These are phyloP conservation scores for Polychaeton citri DNA, from an alignment of 2,329 filamentous ascomycete species.

Conservation along the genomic window DNA sequence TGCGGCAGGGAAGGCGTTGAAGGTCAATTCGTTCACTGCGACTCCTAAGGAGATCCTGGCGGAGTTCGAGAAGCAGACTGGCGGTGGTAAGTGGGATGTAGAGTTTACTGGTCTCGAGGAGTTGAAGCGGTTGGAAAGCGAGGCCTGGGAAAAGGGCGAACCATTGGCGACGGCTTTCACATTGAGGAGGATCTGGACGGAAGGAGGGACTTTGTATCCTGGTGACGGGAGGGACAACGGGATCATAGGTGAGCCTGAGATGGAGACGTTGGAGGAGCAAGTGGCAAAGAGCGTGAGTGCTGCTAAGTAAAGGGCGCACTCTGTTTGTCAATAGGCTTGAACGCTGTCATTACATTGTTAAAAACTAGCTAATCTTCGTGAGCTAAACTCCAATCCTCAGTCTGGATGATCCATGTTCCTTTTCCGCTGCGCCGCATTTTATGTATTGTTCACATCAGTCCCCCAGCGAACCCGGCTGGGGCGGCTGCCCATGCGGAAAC, in stretches of 20 bases:
- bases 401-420: no score
- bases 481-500: constrained; percentile 27
- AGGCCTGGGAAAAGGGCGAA: constrained; percentile 42
- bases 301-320: no score
- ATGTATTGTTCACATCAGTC: no score
- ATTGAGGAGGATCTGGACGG: constrained; percentile 56
- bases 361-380: no score
- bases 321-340: no score
- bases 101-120: constrained; percentile 39
- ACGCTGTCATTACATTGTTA: no score
- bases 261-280: neutral
- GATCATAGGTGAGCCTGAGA: constrained; percentile 25
- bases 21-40: constrained; percentile 58
- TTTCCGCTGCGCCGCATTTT: no score
- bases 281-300: neutral
- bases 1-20: constrained; percentile 44
- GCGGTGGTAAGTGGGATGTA: constrained; percentile 39
- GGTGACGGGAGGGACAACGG: constrained; percentile 50
- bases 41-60: constrained; percentile 48
- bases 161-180: constrained; percentile 45
- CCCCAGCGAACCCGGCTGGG: neutral
- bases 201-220: constrained; percentile 55
- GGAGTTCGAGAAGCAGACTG: constrained; percentile 57
- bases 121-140: constrained; percentile 43
- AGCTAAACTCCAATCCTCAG: no score